Evolutionary conservation across 2,329 filamentous ascomycete species (phyloP), one percentile per base, ranked within the genome.

Genomic region (Cladorrhinum sp.): DNA sequence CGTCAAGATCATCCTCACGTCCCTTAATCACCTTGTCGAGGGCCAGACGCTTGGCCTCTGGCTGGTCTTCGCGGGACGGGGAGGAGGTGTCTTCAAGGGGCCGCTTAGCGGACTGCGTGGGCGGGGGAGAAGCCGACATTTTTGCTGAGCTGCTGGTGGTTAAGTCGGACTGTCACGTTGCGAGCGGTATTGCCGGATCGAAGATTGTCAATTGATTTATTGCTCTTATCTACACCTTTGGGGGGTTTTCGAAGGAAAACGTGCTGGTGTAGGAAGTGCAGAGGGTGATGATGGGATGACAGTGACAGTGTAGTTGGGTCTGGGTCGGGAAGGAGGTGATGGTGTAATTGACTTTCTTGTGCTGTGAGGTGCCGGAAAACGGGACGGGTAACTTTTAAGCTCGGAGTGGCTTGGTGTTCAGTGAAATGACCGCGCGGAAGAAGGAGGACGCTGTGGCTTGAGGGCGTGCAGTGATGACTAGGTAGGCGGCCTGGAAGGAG

Each of bases 71-170:
- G 65, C 90, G 90, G 30, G 92, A 96, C 36, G 95, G 95, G 9
- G 95, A 99, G 18, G 95, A 98, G 10, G 94, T 90, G 73, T 98
- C 95, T 82, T 99, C 95, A 67, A 99, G 86, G 64, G 95, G 95
- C 72, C 95, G 92, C 85, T 99, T 99, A 65, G 85, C 81, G 69
- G 86, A 88, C 73, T 91, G 86, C 62, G 87, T 89, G 55, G 86
- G 85, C 64, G 81, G 77, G 28, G 85, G 86, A 67, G 85, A 92
- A 65, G 88, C 84, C 79, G 90, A 92, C 90, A 93, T 93, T 69
- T 55, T 24, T 26, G 33, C 8, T 42, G 39, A 28, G 53, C 12
- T 55, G 77, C 68, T 71, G n/a, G n/a, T n/a, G n/a, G 73, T 77
- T 77, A 72, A 65, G 65, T 33, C 64, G 54, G 53, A 24, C 28